Evolutionary conservation across 2,329 filamentous ascomycete species (phyloP).

Genomic region (Fusarium sp.): DNA sequence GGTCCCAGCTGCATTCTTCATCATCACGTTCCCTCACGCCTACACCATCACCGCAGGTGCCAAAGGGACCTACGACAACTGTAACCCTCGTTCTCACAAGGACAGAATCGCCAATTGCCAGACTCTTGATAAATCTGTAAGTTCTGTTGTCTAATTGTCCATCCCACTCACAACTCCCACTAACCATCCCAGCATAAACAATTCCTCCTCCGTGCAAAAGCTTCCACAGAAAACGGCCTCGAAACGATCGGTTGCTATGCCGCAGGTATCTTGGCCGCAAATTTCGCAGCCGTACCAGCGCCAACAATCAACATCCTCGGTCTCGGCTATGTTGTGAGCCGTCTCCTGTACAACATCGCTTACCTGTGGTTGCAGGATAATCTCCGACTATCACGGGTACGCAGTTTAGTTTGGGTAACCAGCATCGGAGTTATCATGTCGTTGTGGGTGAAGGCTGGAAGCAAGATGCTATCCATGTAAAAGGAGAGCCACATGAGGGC

Average conservation of each 20-base stretch:
- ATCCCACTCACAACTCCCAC: not conserved
- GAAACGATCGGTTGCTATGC: constrained; percentile 57
- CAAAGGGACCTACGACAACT: constrained; percentile 49
- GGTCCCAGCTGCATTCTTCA: constrained; percentile 53
- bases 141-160: not conserved
- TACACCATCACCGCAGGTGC: constrained; percentile 40
- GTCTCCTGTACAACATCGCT: constrained; percentile 52
- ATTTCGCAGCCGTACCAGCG: constrained; percentile 51
- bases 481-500: not conserved
- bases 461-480: constrained; percentile 29
- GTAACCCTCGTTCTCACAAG: constrained; percentile 50
- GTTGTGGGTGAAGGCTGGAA: constrained; percentile 55
- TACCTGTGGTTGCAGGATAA: constrained; percentile 57
- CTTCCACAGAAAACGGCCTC: constrained; percentile 55
- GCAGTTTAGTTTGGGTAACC: constrained; percentile 51
- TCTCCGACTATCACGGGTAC: constrained; percentile 47
- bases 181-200: constrained; percentile 59
- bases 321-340: constrained; percentile 51
- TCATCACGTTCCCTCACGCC: constrained; percentile 48
- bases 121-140: constrained; percentile 44
- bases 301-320: constrained; percentile 52
- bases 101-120: constrained; percentile 46
- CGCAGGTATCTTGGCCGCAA: constrained; percentile 56
- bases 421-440: constrained; percentile 47
- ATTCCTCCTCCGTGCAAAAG: constrained; percentile 62